These are phyloP conservation scores for Steccherinum ochraceum DNA, from an alignment of 768 basidiomycete genomes.

Conservation along the genomic window DNA sequence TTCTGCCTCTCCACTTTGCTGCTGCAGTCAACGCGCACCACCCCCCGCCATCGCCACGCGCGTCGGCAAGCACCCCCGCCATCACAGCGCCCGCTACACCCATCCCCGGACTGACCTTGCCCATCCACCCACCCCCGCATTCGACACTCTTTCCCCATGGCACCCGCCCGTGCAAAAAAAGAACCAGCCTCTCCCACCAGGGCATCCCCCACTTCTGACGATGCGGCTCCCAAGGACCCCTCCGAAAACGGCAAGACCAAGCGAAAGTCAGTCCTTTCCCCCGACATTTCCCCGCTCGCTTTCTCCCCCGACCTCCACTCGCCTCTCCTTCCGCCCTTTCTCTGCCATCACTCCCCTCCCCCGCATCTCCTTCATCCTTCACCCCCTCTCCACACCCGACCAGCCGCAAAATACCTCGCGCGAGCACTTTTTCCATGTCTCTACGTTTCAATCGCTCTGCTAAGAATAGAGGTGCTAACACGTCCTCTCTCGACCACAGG, in stretches of 20 bases:
- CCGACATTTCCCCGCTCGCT: constrained; percentile 52
- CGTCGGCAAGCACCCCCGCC: too few relatives aligned
- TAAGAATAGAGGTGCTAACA: constrained; percentile 27
- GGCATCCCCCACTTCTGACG: constrained; percentile 50
- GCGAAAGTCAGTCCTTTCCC: constrained; percentile 61
- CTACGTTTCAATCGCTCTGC: constrained; percentile 14
- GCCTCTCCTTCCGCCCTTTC: constrained; percentile 3
- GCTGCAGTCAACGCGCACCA: too few relatives aligned
- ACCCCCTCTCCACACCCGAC: constrained; percentile 8
- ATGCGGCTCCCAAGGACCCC: constrained; percentile 46
- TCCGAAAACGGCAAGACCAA: constrained; percentile 71
- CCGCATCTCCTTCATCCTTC: constrained; percentile 26
- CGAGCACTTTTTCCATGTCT: constrained; percentile 9
- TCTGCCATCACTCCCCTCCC: constrained; percentile 37
- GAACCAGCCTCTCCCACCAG: constrained; percentile 49
- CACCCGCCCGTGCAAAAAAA: constrained; percentile 63
- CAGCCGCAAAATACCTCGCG: not conserved
- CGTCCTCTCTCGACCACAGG: constrained; percentile 37
- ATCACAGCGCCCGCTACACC: too few relatives aligned
- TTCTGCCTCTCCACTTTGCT: too few relatives aligned
- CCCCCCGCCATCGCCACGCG: too few relatives aligned
- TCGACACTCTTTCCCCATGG: constrained; percentile 36
- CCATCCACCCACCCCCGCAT: constrained; percentile 11
- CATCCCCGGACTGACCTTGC: too few relatives aligned
- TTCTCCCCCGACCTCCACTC: constrained; percentile 33